A percentile compares a stretch with the other conserved stretches of the same genome.
These are phyloP conservation scores for Gracilaria gracilis DNA, from an alignment of 23 red algal genomes.

Conservation along the genomic window DNA sequence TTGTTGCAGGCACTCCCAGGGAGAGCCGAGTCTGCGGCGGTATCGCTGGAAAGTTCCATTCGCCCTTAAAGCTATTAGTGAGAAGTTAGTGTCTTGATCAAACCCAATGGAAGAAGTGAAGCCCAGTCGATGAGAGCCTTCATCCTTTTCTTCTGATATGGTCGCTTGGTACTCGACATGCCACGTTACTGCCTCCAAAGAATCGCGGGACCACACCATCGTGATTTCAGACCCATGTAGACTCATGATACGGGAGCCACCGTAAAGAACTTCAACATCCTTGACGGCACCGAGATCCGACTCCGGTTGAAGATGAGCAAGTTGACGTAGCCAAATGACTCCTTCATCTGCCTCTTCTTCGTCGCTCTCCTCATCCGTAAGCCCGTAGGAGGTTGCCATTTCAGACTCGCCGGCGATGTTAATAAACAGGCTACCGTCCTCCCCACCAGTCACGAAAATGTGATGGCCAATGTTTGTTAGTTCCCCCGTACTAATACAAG, in stretches of 20 bases:
- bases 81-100: slow-evolving; percentile 54
- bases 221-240: slow-evolving; percentile 34
- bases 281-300: slow-evolving; percentile 37
- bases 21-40: slow-evolving; percentile 44
- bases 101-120: slow-evolving; percentile 48
- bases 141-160: not conserved
- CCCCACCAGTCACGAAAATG: slow-evolving; percentile 54
- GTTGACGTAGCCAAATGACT: slow-evolving; percentile 45
- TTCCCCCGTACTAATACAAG: slow-evolving; percentile 30
- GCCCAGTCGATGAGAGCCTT: not conserved
- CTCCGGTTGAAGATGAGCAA: slow-evolving; percentile 30
- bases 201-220: slow-evolving; percentile 59
- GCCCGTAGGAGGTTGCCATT: not conserved
- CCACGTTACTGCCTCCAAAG: slow-evolving; percentile 26
- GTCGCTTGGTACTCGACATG: slow-evolving; percentile 16
- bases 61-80: slow-evolving; percentile 11
- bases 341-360: slow-evolving; percentile 55
- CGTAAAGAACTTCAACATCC: slow-evolving; percentile 24
- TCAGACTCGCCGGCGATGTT: slow-evolving; percentile 53
- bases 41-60: slow-evolving; percentile 44
- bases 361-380: not conserved
- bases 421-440: slow-evolving; percentile 53
- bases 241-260: slow-evolving; percentile 39
- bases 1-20: slow-evolving; percentile 58
- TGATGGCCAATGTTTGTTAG: slow-evolving; percentile 18